Percentiles rank a stretch among this genome's conserved stretches.
phyloP scores from a whole-genome alignment of 805 yeast species.

The Cyberlindnera petersonii region DNA sequence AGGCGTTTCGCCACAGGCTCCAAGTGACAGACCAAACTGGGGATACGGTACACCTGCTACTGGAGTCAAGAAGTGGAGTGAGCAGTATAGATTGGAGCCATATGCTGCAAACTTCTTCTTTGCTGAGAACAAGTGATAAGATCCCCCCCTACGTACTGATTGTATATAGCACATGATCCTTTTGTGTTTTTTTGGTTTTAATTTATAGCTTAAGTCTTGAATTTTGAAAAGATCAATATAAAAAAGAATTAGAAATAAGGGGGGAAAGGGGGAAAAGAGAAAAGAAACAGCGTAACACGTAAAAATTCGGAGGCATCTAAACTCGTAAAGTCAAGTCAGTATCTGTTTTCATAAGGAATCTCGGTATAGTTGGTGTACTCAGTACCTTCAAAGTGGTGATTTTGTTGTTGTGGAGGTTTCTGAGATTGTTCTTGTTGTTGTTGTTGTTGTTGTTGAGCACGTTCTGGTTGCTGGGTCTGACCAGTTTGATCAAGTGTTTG shows the following conservation, averaged over 20 bases:
- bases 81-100: conserved; percentile 56
- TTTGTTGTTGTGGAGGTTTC: conserved; percentile 1
- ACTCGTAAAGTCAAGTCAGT: conserved; percentile 1
- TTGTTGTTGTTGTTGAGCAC: conserved; percentile 2
- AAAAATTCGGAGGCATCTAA: neutral
- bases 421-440: neutral
- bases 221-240: neutral
- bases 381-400: conserved; percentile 1
- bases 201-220: neutral
- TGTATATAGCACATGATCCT: too few relatives aligned
- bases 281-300: conserved; percentile 1
- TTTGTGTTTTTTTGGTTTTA: too few relatives aligned
- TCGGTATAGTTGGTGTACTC: conserved; percentile 4
- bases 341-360: conserved; percentile 3
- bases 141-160: too few relatives aligned
- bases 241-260: neutral
- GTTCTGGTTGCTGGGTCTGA: too few relatives aligned
- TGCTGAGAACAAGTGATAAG: conserved; percentile 53
- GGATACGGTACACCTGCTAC: conserved; percentile 79
- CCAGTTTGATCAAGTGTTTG: too few relatives aligned
- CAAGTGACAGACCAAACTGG: conserved; percentile 68
- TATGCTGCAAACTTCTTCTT: conserved; percentile 78
- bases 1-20: conserved; percentile 31
- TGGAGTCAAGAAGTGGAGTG: conserved; percentile 75
- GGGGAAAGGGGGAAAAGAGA: neutral